Conservation (phyloP, 306 rosid species). For the Cicer yamashitae region DNA sequence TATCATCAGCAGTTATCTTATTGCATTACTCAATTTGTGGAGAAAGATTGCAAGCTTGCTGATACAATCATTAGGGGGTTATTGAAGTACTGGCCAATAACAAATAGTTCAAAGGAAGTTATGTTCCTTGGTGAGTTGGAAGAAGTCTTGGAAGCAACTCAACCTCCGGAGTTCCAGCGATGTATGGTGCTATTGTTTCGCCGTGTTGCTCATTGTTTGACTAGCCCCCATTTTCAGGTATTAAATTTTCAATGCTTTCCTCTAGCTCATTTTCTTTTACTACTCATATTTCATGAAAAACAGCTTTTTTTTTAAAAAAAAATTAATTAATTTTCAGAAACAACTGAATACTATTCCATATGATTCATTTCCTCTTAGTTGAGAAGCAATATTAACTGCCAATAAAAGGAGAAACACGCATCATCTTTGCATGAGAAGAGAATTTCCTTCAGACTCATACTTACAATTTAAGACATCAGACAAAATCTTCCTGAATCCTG, state of each 20-base stretch:
- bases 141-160: slow-evolving; percentile 85
- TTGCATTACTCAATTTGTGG: slow-evolving; percentile 80
- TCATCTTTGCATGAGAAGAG: neutral
- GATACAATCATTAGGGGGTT: slow-evolving; percentile 84
- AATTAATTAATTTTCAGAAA: neutral
- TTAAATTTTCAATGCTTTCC: slow-evolving; percentile 23
- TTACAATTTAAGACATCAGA: neutral
- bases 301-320: neutral
- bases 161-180: slow-evolving; percentile 79
- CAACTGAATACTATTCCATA: slow-evolving; percentile 18
- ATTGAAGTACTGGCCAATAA: slow-evolving; percentile 89
- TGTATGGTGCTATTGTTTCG: slow-evolving; percentile 83
- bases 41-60: slow-evolving; percentile 89
- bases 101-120: slow-evolving; percentile 85
- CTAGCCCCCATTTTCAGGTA: slow-evolving; percentile 87
- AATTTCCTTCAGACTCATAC: neutral
- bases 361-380: slow-evolving; percentile 27
- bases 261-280: slow-evolving; percentile 15
- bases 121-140: slow-evolving; percentile 83
- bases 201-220: slow-evolving; percentile 68
- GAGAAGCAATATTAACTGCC: slow-evolving; percentile 21
- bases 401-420: slow-evolving; percentile 15
- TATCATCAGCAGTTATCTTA: slow-evolving; percentile 82
- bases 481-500: neutral
- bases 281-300: neutral